These are phyloP conservation scores for Penicillium sp. DNA, from an alignment of 2,329 filamentous ascomycete species.

Conservation along the genomic window DNA sequence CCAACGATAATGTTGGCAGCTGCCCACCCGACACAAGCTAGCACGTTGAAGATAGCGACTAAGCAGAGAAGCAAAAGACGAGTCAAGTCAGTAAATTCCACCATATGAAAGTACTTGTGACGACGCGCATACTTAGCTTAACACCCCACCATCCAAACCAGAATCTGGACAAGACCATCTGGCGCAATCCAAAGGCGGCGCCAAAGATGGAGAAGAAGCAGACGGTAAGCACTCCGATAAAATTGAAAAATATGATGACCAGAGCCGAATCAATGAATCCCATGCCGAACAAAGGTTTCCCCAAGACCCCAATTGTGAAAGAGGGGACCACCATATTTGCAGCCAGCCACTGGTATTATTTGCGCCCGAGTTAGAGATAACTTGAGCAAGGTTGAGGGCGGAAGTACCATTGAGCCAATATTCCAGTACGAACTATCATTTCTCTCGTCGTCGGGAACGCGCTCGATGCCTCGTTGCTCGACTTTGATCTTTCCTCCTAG, in stretches of 20 bases:
- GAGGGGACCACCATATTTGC: slow-evolving; percentile 78
- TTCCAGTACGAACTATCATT: slow-evolving; percentile 69
- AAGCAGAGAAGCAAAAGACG: neutral
- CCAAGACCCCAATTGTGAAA: slow-evolving; percentile 75
- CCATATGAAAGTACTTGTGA: neutral
- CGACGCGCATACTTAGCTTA: slow-evolving; percentile 62
- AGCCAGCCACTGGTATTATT: slow-evolving; percentile 68
- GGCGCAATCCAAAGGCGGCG: slow-evolving; percentile 73
- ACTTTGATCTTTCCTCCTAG: slow-evolving; percentile 69
- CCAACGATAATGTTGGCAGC: slow-evolving; percentile 80
- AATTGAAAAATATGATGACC: slow-evolving; percentile 74
- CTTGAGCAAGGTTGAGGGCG: slow-evolving; percentile 18
- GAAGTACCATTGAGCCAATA: slow-evolving; percentile 71
- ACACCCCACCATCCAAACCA: slow-evolving; percentile 74
- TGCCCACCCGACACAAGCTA: slow-evolving; percentile 76
- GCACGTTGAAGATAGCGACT: slow-evolving; percentile 72
- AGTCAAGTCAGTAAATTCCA: neutral
- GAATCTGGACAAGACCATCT: slow-evolving; percentile 78
- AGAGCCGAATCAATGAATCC: slow-evolving; percentile 75
- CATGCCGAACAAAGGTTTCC: slow-evolving; percentile 70
- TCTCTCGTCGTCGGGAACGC: slow-evolving; percentile 72
- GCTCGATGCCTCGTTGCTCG: slow-evolving; percentile 76
- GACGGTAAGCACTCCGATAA: slow-evolving; percentile 71
- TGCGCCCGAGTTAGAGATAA: slow-evolving; percentile 28
- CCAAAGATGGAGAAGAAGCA: slow-evolving; percentile 79